Conservation (phyloP, 257 asterid genomes). For the Solanum pinnatisectum region DNA sequence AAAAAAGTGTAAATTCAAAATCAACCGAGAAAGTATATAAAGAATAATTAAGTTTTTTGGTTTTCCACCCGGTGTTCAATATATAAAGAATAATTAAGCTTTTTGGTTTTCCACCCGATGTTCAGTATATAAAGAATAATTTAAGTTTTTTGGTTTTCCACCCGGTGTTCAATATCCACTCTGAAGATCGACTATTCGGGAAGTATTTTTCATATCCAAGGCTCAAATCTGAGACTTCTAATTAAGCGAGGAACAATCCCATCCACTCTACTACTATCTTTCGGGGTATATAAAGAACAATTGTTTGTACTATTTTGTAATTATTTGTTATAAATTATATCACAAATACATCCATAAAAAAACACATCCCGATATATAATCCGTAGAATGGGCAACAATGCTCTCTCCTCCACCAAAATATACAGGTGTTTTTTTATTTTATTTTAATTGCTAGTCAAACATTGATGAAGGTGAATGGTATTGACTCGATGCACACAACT, state of each 20-base stretch:
- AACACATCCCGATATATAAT: conserved; percentile 37
- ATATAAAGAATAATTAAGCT: too few relatives aligned
- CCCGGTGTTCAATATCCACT: too few relatives aligned
- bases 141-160: too few relatives aligned
- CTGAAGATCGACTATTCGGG: accelerated
- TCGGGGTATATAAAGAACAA: too few relatives aligned
- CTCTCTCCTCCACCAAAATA: conserved; percentile 14
- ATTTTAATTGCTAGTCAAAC: background rate
- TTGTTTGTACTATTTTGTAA: background rate
- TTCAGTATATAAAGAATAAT: too few relatives aligned
- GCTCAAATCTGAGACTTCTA: accelerated
- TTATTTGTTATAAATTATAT: background rate
- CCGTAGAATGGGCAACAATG: conserved; percentile 37
- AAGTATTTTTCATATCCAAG: too few relatives aligned
- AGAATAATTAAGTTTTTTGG: too few relatives aligned
- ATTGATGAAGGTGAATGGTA: background rate
- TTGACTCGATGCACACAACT: background rate
- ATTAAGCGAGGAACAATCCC: accelerated
- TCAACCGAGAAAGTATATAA: background rate
- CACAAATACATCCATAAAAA: conserved; percentile 6
- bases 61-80: too few relatives aligned
- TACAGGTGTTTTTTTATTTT: background rate
- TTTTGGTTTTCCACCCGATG: too few relatives aligned
- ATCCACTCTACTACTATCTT: too few relatives aligned
- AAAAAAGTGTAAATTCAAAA: background rate